These are phyloP conservation scores for Backusella sp. DNA, from an alignment of 192 early-diverging fungal genomes.

Conservation along the genomic window DNA sequence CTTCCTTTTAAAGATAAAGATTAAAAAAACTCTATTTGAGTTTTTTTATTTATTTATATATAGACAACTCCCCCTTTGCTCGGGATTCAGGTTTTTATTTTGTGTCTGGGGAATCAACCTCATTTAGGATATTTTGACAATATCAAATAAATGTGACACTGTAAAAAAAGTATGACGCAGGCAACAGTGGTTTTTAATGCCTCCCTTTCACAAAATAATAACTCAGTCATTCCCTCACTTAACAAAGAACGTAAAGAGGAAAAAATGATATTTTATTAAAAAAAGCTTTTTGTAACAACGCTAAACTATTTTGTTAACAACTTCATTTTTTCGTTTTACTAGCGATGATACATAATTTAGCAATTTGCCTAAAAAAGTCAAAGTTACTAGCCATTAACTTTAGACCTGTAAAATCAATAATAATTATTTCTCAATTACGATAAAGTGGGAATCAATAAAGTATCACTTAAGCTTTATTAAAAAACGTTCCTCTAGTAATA, in stretches of 20 bases:
- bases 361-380: background rate
- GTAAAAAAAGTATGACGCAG: background rate
- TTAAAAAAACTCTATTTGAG: conserved; percentile 8
- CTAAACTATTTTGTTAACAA: conserved; percentile 3
- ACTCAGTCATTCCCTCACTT: background rate
- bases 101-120: background rate
- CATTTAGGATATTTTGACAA: background rate
- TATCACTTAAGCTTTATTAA: background rate
- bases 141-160: background rate
- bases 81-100: background rate
- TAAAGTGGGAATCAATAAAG: background rate
- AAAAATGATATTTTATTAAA: background rate
- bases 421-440: background rate
- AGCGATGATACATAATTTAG: background rate
- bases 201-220: background rate
- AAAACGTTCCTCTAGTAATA: background rate
- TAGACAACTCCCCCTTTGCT: background rate
- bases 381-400: background rate
- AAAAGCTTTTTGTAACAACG: background rate
- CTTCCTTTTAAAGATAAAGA: conserved; percentile 6
- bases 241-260: background rate
- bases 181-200: background rate
- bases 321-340: conserved; percentile 4
- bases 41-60: background rate
- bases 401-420: background rate